Conservation (phyloP, 257 asterid species). For the Knoxia roxburghii region DNA sequence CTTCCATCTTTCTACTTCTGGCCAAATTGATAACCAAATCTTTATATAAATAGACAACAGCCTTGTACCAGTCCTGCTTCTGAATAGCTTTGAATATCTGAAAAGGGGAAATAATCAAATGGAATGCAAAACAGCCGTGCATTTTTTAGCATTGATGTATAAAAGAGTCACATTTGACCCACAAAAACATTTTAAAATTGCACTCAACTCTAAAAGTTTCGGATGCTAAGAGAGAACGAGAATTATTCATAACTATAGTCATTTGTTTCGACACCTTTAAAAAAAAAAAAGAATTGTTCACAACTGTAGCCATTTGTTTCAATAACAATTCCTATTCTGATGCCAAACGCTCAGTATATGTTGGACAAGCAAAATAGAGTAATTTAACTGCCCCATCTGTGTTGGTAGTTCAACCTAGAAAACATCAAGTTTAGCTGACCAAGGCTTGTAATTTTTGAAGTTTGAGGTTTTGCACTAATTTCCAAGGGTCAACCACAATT, state of each 20-base stretch:
- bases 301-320: no score
- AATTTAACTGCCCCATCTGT: not conserved
- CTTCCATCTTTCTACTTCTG: conserved; percentile 74
- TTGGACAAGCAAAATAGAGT: not conserved
- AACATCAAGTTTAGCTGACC: not conserved
- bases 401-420: not conserved
- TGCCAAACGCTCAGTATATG: no score
- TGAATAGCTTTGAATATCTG: conserved; percentile 79
- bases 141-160: no score
- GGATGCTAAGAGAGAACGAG: not conserved
- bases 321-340: no score
- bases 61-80: conserved; percentile 77
- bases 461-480: not conserved
- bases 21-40: conserved; percentile 81
- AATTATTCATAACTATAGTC: not conserved
- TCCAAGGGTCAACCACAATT: not conserved
- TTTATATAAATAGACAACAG: conserved; percentile 81
- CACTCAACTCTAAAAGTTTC: not conserved
- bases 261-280: not conserved
- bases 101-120: not conserved
- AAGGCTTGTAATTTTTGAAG: conserved; percentile 1
- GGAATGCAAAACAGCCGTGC: not conserved
- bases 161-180: not conserved
- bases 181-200: not conserved
- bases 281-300: no score